Base-by-base conservation (phyloP, 768 basidiomycete genomes). In the Thelephora aurantiotincta region DNA sequence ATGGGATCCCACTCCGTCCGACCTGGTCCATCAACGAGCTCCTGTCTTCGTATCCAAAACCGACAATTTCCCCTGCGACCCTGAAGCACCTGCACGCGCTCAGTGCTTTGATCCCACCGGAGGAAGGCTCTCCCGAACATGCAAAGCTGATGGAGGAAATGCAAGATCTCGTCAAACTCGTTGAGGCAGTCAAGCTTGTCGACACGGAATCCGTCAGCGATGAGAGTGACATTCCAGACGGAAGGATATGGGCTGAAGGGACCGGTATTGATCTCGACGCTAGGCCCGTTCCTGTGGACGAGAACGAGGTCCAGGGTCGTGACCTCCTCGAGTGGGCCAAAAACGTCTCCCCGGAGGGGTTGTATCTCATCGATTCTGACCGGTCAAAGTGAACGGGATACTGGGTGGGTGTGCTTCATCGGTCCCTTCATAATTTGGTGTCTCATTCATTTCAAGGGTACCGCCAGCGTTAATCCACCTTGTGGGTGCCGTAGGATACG, bases 21-120 rank as follows among this genome's bases (percentile, higher is more conserved):
- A 80, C 81, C 0, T 90, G 88, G 88, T 90, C 88, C 46, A 80
- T 91, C 43, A 71, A 79, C 55, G 66, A 80, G 43, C 71, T 90
- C 7, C 63, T 90, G 5, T 80, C 82, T 5, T 87, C 85, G 4
- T 90, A 88, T 57, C 78, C 84, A 2, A 73, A 69, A 11, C 85
- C 85, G 14, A 67, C 66, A 1, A 67, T 90, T 43, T 68, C 77
- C 6, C 57, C 76, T 6, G 54, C 63, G 19, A 81, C 77, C 0
- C 65, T 91, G 47, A 68, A 67, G 33, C 79, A 69, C 43, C 71
- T 90, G 3, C 79, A 90, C 56, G 65, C 78, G 35, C 71, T 87
- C 42, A 79, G 87, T 43, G 87, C 88, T 33, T 70, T 91, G 38
- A 58, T 72, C 22, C 77, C 84, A 1, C 88, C 86, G 1, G 58